Evolutionary conservation across 1,139 yeast genomes (phyloP).

Genomic region (Pichia sp.): DNA sequence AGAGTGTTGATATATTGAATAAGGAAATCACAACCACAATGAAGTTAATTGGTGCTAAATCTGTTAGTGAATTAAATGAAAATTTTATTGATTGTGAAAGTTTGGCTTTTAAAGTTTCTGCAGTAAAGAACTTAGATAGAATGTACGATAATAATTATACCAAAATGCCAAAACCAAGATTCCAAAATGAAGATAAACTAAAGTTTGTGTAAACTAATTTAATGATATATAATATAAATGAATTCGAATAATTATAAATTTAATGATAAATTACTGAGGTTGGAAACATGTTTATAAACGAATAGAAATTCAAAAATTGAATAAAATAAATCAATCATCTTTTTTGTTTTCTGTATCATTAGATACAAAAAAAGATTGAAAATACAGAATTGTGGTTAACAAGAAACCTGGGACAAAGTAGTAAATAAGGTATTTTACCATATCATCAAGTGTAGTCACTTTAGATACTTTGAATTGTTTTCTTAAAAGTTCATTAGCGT

Average conservation of each 20-base stretch:
- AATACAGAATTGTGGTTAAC: slow-evolving; percentile 23
- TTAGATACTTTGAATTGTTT: slow-evolving; percentile 4
- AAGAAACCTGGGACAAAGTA: slow-evolving; percentile 7
- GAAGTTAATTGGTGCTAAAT: slow-evolving; percentile 45
- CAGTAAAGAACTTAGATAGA: slow-evolving; percentile 5
- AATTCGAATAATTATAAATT: not conserved
- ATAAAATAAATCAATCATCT: not conserved
- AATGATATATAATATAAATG: not conserved
- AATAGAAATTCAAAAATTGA: not conserved
- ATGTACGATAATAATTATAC: slow-evolving; percentile 15
- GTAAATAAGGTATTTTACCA: slow-evolving; percentile 2
- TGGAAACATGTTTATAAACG: not conserved
- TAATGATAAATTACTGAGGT: not conserved
- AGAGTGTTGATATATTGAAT: slow-evolving; percentile 43
- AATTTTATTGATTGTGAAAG: slow-evolving; percentile 39
- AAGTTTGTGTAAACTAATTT: slow-evolving; percentile 4
- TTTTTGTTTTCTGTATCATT: not conserved
- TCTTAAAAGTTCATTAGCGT: slow-evolving; percentile 6
- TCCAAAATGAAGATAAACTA: slow-evolving; percentile 7
- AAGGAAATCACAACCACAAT: slow-evolving; percentile 47
- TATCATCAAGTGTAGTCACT: not conserved
- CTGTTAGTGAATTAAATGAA: slow-evolving; percentile 37
- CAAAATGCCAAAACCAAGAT: slow-evolving; percentile 12
- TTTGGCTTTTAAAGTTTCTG: slow-evolving; percentile 17
- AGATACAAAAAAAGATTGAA: slow-evolving; percentile 34